phyloP scores from a whole-genome alignment of 2,329 filamentous ascomycete species.

The Clonostachys rhizophaga region DNA sequence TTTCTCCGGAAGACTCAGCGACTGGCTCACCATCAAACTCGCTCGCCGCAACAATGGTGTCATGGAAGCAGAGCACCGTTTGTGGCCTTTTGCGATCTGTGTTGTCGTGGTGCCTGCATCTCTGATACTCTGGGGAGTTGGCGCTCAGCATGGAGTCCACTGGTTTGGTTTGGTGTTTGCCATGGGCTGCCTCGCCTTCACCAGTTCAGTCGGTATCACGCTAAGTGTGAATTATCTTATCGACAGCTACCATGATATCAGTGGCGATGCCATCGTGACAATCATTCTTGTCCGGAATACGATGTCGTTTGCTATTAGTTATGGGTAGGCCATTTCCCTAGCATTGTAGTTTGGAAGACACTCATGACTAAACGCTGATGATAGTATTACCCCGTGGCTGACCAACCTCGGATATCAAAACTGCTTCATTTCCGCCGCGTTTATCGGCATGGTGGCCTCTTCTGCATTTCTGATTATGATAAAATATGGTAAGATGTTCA shows the following conservation, averaged over 20 bases:
- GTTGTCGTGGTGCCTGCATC: slow-evolving; percentile 18
- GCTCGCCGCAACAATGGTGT: slow-evolving; percentile 33
- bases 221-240: slow-evolving; percentile 31
- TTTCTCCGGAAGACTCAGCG: slow-evolving; percentile 29
- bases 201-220: slow-evolving; percentile 25
- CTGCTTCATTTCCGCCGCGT: slow-evolving; percentile 33
- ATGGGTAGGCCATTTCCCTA: slow-evolving; percentile 32
- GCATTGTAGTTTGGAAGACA: slow-evolving; percentile 14
- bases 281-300: slow-evolving; percentile 32
- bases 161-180: slow-evolving; percentile 35
- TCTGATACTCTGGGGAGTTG: slow-evolving; percentile 26
- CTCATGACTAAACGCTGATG: slow-evolving; percentile 29
- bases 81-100: slow-evolving; percentile 32
- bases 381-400: slow-evolving; percentile 41
- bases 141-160: slow-evolving; percentile 27
- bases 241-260: slow-evolving; percentile 32
- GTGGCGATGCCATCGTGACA: slow-evolving; percentile 29
- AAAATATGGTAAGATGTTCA: too few relatives aligned
- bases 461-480: too few relatives aligned
- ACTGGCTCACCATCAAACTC: slow-evolving; percentile 28
- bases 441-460: slow-evolving; percentile 19
- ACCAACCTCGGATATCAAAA: slow-evolving; percentile 33
- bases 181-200: slow-evolving; percentile 26
- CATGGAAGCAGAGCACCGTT: slow-evolving; percentile 32
- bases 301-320: slow-evolving; percentile 26